These are phyloP conservation scores for Leishmania braziliensis DNA, from an alignment of 208 protist species.

Conservation along the genomic window DNA sequence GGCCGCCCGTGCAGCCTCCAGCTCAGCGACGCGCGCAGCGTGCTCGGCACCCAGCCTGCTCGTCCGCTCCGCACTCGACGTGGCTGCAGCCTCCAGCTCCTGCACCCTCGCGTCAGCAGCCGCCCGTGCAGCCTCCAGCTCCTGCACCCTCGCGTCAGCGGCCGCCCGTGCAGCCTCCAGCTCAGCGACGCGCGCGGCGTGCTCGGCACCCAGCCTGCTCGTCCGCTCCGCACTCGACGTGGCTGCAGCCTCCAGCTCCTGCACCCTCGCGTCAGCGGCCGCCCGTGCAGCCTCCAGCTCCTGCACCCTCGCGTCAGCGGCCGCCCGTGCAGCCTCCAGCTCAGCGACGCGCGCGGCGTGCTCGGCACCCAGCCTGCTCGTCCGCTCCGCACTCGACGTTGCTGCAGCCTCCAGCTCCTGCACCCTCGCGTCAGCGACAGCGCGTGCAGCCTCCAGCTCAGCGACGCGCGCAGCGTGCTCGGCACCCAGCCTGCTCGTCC, in stretches of 20 bases:
- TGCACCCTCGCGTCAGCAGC: no score
- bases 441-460: not conserved
- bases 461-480: not conserved
- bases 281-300: constrained; percentile 9
- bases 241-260: constrained; percentile 9
- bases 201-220: not conserved
- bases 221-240: not conserved
- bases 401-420: constrained; percentile 14
- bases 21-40: no score
- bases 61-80: no score
- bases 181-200: constrained; percentile 3
- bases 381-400: not conserved
- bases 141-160: not conserved
- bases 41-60: no score
- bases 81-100: no score
- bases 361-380: constrained; percentile 4
- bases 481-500: not conserved
- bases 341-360: not conserved
- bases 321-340: constrained; percentile 11
- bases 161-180: constrained; percentile 8
- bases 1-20: no score
- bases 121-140: constrained; percentile 1
- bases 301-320: not conserved
- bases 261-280: not conserved
- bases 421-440: not conserved